A percentile compares a stretch with the other conserved stretches of the same genome.
Conservation (phyloP, 192 early-diverging fungal species). For the Tieghemiomyces parasiticus region DNA sequence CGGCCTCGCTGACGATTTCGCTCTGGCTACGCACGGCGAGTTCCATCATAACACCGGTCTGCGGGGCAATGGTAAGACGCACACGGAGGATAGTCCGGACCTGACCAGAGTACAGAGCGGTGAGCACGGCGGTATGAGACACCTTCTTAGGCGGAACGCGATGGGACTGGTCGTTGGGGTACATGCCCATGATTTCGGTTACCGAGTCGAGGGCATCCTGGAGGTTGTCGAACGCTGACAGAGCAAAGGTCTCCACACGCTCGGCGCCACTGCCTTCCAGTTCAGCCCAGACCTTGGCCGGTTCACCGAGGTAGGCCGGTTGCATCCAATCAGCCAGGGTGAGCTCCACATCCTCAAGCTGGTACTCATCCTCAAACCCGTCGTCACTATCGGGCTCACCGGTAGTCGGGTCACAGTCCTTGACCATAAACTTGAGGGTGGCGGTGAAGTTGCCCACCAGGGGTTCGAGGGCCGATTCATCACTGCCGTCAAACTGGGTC, state of each 20-base stretch:
- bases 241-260: constrained; percentile 72
- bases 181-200: constrained; percentile 76
- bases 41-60: constrained; percentile 84
- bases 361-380: constrained; percentile 92
- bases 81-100: constrained; percentile 56
- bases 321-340: constrained; percentile 77
- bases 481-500: constrained; percentile 19
- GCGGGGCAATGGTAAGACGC: constrained; percentile 75
- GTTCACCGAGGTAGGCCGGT: constrained; percentile 70
- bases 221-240: constrained; percentile 48
- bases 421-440: constrained; percentile 77
- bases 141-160: constrained; percentile 43
- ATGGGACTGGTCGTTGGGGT: constrained; percentile 54
- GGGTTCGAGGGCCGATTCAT: constrained; percentile 13
- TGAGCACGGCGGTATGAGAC: constrained; percentile 73
- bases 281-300: constrained; percentile 63
- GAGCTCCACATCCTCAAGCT: constrained; percentile 76
- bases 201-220: constrained; percentile 30
- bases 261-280: constrained; percentile 51
- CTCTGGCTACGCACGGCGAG: constrained; percentile 64
- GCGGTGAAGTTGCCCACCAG: constrained; percentile 58
- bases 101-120: constrained; percentile 78
- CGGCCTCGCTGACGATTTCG: constrained; percentile 44
- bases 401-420: constrained; percentile 90
- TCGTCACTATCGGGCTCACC: constrained; percentile 78